Base-by-base conservation (phyloP, 129 eudicot genomes). In the Chrysanthemum seticuspe region DNA sequence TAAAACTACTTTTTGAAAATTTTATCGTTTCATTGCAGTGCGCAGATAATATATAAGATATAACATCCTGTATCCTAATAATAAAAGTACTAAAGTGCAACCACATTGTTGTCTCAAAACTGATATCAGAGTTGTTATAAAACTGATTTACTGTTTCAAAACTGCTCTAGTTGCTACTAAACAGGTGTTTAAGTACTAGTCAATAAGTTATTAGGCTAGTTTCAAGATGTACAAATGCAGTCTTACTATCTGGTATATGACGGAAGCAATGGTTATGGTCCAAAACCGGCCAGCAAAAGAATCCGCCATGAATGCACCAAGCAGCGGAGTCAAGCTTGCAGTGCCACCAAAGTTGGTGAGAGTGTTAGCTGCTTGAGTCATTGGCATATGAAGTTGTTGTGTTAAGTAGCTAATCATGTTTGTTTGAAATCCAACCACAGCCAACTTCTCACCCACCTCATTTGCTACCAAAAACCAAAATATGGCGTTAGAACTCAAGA, bases 401-500 rank as follows among this genome's bases (percentile, higher is more conserved):
- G 96, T 93, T 71, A 93, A 84, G 87, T 93, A 93, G 83, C 87
- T 93, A 5, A 93, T 83, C 98, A 93, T 93, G 74, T 93, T 93
- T 2, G 96, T 75, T 54, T 75, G 78, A 61, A 89, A 93, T 1
- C 98, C 98, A 52, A 93, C 98, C 60, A 87, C 96, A 0, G 98
- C 98, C 62, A 93, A 74, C 84, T 87, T 93, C 90, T 93, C 98
- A 27, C 92, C 83, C 40, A 76, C 66, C 80, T 93, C 98, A 77
- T 93, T 93, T 65, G 92, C 98, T 93, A 83, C 81, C 73, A 61
- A 78, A 59, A 72, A 58, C 27, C 3, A 67, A 63, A 40, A 19
- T 57, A 23, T n/a, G 52, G 6, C 50, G 15, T 64, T 64, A 64
- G 6, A 64, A 63, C 51, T 62, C 27, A 23, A 13, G 2, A 13